phyloP scores from a whole-genome alignment of 805 yeast species.

The Myxozyma neotropica region DNA sequence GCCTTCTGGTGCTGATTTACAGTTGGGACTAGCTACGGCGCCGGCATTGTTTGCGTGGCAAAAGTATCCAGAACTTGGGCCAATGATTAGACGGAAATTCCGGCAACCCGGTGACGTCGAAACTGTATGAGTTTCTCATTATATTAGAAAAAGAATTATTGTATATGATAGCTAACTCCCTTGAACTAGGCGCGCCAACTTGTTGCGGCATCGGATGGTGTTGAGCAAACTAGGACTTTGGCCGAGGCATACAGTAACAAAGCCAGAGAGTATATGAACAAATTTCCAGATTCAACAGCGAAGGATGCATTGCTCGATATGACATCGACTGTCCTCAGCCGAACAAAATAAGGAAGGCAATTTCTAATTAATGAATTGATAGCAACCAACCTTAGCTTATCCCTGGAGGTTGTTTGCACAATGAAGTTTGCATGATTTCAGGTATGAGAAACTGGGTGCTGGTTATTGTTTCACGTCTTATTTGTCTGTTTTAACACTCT shows the following conservation, averaged over 20 bases:
- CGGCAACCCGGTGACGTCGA: constrained; percentile 80
- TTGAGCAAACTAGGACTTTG: constrained; percentile 70
- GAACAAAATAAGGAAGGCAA: constrained; percentile 57
- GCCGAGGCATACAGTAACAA: constrained; percentile 77
- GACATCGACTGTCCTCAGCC: constrained; percentile 79
- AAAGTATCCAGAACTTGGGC: constrained; percentile 80
- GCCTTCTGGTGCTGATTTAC: constrained; percentile 93
- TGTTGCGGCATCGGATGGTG: constrained; percentile 72
- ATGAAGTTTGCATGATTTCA: not conserved
- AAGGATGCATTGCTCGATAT: constrained; percentile 82
- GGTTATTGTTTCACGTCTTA: too few relatives aligned
- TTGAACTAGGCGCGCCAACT: constrained; percentile 58
- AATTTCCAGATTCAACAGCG: constrained; percentile 85
- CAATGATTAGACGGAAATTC: constrained; percentile 81
- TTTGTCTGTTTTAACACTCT: too few relatives aligned
- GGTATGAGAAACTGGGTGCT: too few relatives aligned
- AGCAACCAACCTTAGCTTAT: too few relatives aligned
- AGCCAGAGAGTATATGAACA: constrained; percentile 68
- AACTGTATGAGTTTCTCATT: constrained; percentile 35
- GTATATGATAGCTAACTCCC: not conserved
- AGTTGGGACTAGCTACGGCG: constrained; percentile 94
- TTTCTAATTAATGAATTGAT: not conserved
- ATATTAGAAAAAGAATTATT: too few relatives aligned
- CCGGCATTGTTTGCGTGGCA: constrained; percentile 96
- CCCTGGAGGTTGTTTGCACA: not conserved